phyloP scores from a whole-genome alignment of 176 grass and related monocot species.

The Avena eriantha region DNA sequence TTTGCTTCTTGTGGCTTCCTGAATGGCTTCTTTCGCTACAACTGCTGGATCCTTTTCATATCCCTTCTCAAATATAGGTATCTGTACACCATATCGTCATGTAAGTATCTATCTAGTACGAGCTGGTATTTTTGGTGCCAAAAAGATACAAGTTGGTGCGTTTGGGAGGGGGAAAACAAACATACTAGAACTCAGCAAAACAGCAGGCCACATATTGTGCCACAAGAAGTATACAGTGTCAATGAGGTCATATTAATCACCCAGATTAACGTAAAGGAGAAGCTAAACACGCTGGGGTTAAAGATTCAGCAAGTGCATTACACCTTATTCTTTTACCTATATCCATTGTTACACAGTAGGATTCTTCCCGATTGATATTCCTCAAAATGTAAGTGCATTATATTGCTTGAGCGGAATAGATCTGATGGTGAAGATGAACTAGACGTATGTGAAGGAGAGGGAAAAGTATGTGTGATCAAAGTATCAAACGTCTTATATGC shows the following conservation, averaged over 20 bases:
- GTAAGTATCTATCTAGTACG: conserved; percentile 17
- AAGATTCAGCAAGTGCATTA: no score
- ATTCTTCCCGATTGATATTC: not conserved
- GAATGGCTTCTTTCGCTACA: conserved; percentile 92
- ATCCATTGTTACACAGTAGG: no score
- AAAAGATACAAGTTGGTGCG: not conserved
- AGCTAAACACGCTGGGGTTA: no score
- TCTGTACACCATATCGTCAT: conserved; percentile 50
- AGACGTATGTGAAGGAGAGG: no score
- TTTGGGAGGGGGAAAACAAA: not conserved
- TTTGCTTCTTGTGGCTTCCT: conserved; percentile 77
- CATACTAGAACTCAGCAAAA: not conserved
- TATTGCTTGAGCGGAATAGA: not conserved
- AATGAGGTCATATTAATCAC: no score
- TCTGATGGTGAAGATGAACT: no score
- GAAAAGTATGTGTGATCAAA: no score
- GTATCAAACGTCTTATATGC: no score
- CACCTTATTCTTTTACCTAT: no score
- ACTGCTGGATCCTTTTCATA: conserved; percentile 96
- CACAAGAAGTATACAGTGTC: not conserved
- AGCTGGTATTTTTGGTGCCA: not conserved
- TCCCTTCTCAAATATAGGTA: conserved; percentile 97
- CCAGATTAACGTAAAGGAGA: no score
- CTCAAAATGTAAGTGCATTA: conserved; percentile 1
- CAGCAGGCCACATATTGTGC: not conserved